phyloP scores from a whole-genome alignment of 306 rosid species.

The Dalbergia cochinchinensis region DNA sequence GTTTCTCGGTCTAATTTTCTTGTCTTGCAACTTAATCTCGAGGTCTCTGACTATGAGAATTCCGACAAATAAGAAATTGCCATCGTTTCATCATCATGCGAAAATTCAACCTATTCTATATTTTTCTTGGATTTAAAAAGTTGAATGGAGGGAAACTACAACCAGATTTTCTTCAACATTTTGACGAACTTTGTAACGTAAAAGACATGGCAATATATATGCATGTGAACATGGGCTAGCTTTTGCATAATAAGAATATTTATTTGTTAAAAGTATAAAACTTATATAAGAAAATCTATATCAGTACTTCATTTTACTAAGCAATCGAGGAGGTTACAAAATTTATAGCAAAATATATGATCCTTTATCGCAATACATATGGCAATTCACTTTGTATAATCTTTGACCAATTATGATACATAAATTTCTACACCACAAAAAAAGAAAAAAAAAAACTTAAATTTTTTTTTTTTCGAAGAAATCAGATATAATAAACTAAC shows the following conservation, averaged over 20 bases:
- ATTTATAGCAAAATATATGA: background rate
- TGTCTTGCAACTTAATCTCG: background rate
- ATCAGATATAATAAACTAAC: background rate
- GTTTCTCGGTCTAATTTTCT: background rate
- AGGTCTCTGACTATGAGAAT: no score
- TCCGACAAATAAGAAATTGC: no score
- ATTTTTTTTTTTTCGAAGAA: background rate
- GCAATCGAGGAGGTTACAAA: no score
- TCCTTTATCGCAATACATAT: background rate
- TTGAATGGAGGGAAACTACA: no score
- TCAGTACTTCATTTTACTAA: no score
- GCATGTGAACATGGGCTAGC: background rate
- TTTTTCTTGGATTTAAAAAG: no score
- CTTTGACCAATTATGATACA: background rate
- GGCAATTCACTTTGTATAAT: no score
- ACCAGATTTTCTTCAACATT: background rate
- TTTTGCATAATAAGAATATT: background rate
- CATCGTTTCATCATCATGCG: no score
- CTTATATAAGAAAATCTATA: background rate
- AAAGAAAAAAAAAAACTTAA: background rate
- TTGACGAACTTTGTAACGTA: no score
- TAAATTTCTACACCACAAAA: background rate
- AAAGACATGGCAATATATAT: no score
- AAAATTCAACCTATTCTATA: no score
- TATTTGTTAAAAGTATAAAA: no score